Evolutionary conservation across 2,329 filamentous ascomycete genomes (phyloP).

Genomic region (Fusarium pseudonygamai): DNA sequence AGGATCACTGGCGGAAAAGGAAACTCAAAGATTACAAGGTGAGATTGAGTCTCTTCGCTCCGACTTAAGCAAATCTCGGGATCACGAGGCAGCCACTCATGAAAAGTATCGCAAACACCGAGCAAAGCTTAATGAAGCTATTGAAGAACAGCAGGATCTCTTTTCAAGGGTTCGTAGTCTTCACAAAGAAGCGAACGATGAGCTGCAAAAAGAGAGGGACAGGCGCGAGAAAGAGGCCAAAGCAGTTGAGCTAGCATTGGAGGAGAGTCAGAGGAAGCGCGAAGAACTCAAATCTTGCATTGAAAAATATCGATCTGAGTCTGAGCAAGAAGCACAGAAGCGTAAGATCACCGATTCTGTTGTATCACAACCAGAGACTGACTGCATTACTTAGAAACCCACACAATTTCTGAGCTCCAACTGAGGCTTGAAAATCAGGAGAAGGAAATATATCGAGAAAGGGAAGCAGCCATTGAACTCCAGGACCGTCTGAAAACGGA

Average conservation of each 20-base stretch:
- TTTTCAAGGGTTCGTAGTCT: conserved; percentile 48
- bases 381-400: conserved; percentile 35
- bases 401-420: conserved; percentile 38
- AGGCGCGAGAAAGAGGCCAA: conserved; percentile 34
- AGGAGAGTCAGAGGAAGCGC: conserved; percentile 44
- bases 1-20: conserved; percentile 30
- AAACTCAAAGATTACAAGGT: conserved; percentile 40
- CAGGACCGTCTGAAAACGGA: conserved; percentile 25
- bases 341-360: conserved; percentile 34
- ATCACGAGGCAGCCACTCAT: conserved; percentile 33
- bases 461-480: conserved; percentile 8
- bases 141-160: conserved; percentile 57
- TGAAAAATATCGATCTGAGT: conserved; percentile 39
- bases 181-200: conserved; percentile 47
- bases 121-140: conserved; percentile 56
- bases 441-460: conserved; percentile 14
- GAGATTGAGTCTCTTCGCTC: conserved; percentile 44
- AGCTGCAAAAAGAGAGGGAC: conserved; percentile 48
- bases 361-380: background rate
- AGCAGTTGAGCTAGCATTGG: conserved; percentile 42
- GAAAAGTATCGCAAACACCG: conserved; percentile 50
- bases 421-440: conserved; percentile 34
- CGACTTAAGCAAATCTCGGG: conserved; percentile 39
- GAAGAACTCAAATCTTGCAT: conserved; percentile 47
- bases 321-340: conserved; percentile 32